Percentiles rank a stretch among this genome's conserved stretches.
Conservation (phyloP, 1,139 yeast species). For the Candida mesenterica region DNA sequence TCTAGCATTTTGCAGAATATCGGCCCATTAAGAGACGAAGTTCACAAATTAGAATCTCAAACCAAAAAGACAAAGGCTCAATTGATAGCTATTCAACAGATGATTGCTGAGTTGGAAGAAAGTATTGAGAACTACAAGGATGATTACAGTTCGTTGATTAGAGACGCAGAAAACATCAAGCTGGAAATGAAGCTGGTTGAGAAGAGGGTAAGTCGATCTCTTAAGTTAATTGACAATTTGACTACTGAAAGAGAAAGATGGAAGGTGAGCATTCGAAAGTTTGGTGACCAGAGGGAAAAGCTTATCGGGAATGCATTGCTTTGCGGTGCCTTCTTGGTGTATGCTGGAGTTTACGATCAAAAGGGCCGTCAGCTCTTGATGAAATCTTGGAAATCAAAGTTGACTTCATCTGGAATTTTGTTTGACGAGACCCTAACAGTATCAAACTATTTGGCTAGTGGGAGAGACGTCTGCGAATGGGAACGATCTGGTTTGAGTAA, state of each 20-base stretch:
- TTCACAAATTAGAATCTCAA: constrained; percentile 54
- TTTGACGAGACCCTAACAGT: constrained; percentile 39
- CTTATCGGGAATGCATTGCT: constrained; percentile 67
- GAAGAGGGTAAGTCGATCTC: constrained; percentile 60
- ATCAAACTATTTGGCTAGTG: constrained; percentile 37
- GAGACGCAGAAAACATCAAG: constrained; percentile 77
- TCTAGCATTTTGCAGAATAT: constrained; percentile 67
- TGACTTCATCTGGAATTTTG: constrained; percentile 38
- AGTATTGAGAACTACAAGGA: constrained; percentile 68
- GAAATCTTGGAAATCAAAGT: constrained; percentile 38
- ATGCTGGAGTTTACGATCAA: constrained; percentile 63
- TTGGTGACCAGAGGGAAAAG: constrained; percentile 43
- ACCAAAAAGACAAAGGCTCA: constrained; percentile 63
- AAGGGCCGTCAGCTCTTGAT: constrained; percentile 40
- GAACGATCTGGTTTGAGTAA: constrained; percentile 49
- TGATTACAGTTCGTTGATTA: constrained; percentile 67
- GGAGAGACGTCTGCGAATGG: constrained; percentile 51
- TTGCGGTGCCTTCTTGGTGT: constrained; percentile 60
- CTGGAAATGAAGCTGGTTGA: constrained; percentile 66
- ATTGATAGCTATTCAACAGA: constrained; percentile 73
- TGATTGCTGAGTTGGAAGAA: constrained; percentile 72
- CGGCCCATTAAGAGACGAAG: constrained; percentile 75
- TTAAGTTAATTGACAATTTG: constrained; percentile 59
- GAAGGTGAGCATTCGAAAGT: constrained; percentile 56
- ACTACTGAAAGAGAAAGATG: constrained; percentile 75